A percentile compares a stretch with the other conserved stretches of the same genome.
Evolutionary conservation across 495 filamentous ascomycete genomes (phyloP).

Genomic region (Bacidia gigantensis): DNA sequence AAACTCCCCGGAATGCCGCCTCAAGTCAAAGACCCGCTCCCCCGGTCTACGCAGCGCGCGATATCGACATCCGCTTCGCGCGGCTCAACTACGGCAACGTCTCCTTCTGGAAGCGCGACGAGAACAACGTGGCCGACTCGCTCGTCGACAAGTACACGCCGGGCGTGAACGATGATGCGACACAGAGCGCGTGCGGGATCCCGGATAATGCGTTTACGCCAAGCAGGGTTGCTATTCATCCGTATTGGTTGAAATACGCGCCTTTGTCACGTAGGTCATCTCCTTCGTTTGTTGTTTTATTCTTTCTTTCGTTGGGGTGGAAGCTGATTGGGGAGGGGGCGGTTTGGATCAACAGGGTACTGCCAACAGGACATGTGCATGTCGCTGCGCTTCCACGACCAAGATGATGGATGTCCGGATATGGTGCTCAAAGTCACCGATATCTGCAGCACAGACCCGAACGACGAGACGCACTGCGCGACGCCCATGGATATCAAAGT

Average conservation of each 20-base stretch:
- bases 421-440: conserved; percentile 1
- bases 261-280: background rate
- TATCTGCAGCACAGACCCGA: conserved; percentile 7
- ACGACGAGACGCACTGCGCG: conserved; percentile 14
- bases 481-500: conserved; percentile 18
- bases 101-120: background rate
- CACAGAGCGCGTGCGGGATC: conserved; percentile 19
- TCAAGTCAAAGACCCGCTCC: background rate
- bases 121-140: background rate
- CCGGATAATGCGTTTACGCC: conserved; percentile 16
- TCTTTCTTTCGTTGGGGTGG: too few species aligned
- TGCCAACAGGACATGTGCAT: background rate
- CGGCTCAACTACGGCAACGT: background rate
- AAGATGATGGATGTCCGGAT: background rate
- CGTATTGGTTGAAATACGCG: conserved; percentile 20
- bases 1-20: background rate
- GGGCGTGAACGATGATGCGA: background rate
- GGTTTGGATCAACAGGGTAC: too few species aligned
- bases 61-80: background rate
- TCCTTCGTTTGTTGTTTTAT: too few species aligned
- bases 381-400: background rate
- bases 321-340: too few species aligned
- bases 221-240: conserved; percentile 20
- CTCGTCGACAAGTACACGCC: background rate
- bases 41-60: background rate